These are phyloP conservation scores for Moniliophthora roreri DNA, from an alignment of 1,284 basidiomycete species.

Conservation along the genomic window DNA sequence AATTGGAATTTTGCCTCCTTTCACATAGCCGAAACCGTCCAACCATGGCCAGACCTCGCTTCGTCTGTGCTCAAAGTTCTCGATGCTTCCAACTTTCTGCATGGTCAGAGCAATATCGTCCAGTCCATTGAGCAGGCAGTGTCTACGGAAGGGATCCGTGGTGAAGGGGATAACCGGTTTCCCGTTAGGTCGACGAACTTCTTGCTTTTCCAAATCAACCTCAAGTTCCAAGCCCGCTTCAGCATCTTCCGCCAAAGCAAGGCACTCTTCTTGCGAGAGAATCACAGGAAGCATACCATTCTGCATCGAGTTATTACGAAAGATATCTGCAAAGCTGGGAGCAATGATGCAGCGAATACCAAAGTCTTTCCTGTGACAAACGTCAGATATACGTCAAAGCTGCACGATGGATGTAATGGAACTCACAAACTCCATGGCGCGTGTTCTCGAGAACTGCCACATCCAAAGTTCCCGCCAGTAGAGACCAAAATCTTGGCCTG, in stretches of 20 bases:
- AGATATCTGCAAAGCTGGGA: constrained; percentile 94
- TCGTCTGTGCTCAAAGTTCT: constrained; percentile 75
- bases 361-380: constrained; percentile 76
- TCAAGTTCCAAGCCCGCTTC: constrained; percentile 79
- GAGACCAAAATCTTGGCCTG: constrained; percentile 85
- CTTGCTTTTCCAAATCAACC: constrained; percentile 88
- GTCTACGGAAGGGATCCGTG: constrained; percentile 86
- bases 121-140: constrained; percentile 90
- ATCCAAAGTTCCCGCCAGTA: constrained; percentile 92
- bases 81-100: constrained; percentile 70
- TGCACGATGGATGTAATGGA: constrained; percentile 1
- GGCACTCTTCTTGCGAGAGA: constrained; percentile 78
- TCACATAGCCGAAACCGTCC: constrained; percentile 84
- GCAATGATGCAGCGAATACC: constrained; percentile 93
- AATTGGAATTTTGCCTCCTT: constrained; percentile 71
- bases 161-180: constrained; percentile 74
- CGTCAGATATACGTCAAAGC: constrained; percentile 5
- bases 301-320: constrained; percentile 91
- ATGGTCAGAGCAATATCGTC: constrained; percentile 94
- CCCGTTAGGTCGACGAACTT: constrained; percentile 78
- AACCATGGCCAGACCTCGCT: constrained; percentile 88
- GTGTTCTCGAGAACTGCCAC: constrained; percentile 92
- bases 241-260: constrained; percentile 78
- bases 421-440: constrained; percentile 93
- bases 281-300: constrained; percentile 93